A percentile compares a stretch with the other conserved stretches of the same genome.
Conservation (phyloP, 768 basidiomycete species). For the Mycena filopes region DNA sequence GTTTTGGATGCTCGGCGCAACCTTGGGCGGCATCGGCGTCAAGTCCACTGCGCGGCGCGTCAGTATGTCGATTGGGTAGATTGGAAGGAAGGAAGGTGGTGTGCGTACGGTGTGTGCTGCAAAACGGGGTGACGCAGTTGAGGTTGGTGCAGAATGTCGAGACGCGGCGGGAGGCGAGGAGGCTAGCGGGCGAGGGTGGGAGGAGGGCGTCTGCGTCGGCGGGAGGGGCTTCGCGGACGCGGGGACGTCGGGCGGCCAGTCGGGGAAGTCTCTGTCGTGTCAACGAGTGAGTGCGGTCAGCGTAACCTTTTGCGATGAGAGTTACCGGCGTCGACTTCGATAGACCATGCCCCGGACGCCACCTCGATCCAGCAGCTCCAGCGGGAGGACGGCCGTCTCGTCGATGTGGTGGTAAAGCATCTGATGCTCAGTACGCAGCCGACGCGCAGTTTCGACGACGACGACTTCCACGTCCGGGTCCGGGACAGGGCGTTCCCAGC, state of each 20-base stretch:
- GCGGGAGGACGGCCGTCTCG: constrained; percentile 56
- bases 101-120: constrained; percentile 61
- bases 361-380: constrained; percentile 42
- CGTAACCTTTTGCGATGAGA: too few relatives aligned
- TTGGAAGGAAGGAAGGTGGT: not conserved
- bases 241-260: constrained; percentile 39
- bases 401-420: constrained; percentile 61
- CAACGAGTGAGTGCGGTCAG: not conserved
- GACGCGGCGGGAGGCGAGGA: constrained; percentile 47
- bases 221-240: constrained; percentile 16
- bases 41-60: constrained; percentile 40
- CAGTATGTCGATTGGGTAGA: not conserved
- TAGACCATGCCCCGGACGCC: constrained; percentile 42
- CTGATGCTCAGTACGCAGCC: too few relatives aligned
- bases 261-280: constrained; percentile 42
- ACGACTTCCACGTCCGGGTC: constrained; percentile 63
- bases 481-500: constrained; percentile 51
- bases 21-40: constrained; percentile 40
- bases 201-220: too few relatives aligned
- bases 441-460: constrained; percentile 56
- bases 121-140: constrained; percentile 61
- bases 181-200: too few relatives aligned
- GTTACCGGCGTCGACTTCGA: constrained; percentile 31
- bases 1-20: constrained; percentile 34
- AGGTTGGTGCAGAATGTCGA: constrained; percentile 62